Evolutionary conservation across 768 basidiomycete genomes (phyloP).

Genomic region (Rhizopogon rudus): DNA sequence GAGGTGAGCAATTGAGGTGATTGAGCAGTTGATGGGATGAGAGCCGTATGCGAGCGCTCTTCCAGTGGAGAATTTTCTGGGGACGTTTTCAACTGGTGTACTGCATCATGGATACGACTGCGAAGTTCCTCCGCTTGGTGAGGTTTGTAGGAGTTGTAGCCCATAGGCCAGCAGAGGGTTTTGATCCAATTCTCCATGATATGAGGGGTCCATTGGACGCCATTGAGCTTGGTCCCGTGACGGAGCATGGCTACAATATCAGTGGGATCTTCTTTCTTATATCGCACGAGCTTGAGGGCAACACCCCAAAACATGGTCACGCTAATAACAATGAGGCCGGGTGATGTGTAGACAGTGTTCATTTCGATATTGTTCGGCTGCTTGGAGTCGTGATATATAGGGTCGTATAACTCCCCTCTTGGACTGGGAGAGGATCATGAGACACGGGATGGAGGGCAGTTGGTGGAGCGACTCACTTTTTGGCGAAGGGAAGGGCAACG

Average conservation of each 20-base stretch:
- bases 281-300: conserved; percentile 68
- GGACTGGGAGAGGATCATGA: conserved; percentile 10
- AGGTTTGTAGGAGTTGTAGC: conserved; percentile 45
- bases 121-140: conserved; percentile 41
- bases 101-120: conserved; percentile 50
- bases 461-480: conserved; percentile 41
- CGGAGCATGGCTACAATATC: conserved; percentile 69
- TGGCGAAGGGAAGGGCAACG: conserved; percentile 61
- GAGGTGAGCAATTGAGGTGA: background rate
- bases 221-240: conserved; percentile 49
- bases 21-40: background rate
- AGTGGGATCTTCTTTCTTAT: conserved; percentile 53
- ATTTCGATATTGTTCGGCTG: conserved; percentile 44
- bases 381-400: conserved; percentile 52
- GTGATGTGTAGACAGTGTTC: conserved; percentile 54
- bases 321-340: conserved; percentile 51
- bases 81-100: conserved; percentile 23
- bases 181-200: conserved; percentile 55
- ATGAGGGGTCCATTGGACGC: conserved; percentile 49
- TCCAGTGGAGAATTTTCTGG: conserved; percentile 11
- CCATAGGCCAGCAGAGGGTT: conserved; percentile 59
- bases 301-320: conserved; percentile 72
- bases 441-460: conserved; percentile 3
- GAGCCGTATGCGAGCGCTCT: background rate
- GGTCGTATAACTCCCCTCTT: conserved; percentile 41